phyloP scores from a whole-genome alignment of 208 protist species.

The Acanthamoeba royreba region DNA sequence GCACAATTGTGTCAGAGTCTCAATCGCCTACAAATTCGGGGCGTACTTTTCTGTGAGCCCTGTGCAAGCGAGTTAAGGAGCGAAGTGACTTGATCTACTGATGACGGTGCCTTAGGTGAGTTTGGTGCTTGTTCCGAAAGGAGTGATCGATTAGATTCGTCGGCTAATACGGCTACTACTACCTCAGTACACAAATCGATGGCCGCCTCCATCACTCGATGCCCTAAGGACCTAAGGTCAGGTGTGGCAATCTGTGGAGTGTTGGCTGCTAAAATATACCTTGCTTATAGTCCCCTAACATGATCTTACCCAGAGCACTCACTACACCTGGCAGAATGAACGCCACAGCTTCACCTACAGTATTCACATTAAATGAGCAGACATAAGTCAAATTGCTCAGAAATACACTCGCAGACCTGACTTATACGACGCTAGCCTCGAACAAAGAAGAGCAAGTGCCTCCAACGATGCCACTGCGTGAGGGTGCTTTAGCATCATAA shows the following conservation, averaged over 20 bases:
- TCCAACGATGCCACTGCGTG: background rate
- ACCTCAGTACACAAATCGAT: background rate
- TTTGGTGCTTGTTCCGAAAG: background rate
- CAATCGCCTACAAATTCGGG: background rate
- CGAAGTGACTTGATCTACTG: background rate
- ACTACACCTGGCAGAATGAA: background rate
- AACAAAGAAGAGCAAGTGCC: background rate
- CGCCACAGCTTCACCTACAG: background rate
- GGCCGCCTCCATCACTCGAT: background rate
- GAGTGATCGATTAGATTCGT: background rate
- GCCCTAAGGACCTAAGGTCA: background rate
- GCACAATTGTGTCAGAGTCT: too few species aligned
- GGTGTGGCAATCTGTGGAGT: background rate
- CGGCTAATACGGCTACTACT: background rate
- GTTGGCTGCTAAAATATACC: background rate
- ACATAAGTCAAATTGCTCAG: background rate
- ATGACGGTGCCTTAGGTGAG: background rate
- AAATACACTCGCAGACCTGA: background rate
- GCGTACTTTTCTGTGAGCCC: background rate
- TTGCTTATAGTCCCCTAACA: slow-evolving; percentile 33
- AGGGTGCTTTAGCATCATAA: background rate
- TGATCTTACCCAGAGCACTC: slow-evolving; percentile 16
- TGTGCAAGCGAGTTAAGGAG: background rate
- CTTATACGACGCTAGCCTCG: background rate
- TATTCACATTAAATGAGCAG: background rate